These are phyloP conservation scores for Serendipita vermifera DNA, from an alignment of 768 basidiomycete genomes.

Conservation along the genomic window DNA sequence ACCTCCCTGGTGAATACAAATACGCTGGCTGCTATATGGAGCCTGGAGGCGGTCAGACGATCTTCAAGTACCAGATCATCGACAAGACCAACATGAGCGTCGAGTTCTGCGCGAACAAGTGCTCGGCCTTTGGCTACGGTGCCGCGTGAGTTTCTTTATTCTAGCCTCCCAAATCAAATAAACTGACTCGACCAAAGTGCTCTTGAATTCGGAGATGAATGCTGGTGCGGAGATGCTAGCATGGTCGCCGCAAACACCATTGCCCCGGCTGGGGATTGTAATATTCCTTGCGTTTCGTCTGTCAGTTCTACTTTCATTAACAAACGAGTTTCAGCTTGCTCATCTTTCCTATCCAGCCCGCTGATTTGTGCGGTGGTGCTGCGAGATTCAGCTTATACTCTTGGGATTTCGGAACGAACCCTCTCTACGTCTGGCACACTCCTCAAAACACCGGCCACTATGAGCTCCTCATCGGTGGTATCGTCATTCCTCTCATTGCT, in stretches of 20 bases:
- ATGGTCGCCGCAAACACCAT: conserved; percentile 32
- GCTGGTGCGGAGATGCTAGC: conserved; percentile 60
- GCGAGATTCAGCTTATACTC: conserved; percentile 30
- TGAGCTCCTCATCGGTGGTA: conserved; percentile 41
- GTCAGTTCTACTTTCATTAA: too few species aligned
- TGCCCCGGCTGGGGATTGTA: conserved; percentile 28
- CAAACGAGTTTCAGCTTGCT: too few species aligned
- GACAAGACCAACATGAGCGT: conserved; percentile 52
- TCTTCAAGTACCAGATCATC: conserved; percentile 50
- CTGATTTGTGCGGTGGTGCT: conserved; percentile 39
- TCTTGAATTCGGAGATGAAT: conserved; percentile 32
- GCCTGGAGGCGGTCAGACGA: conserved; percentile 25
- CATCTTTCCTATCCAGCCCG: neutral
- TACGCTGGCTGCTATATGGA: conserved; percentile 60
- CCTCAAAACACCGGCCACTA: conserved; percentile 55
- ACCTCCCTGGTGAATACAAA: conserved; percentile 48
- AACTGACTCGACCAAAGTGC: too few species aligned
- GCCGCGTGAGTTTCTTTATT: conserved; percentile 57
- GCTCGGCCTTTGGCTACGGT: conserved; percentile 56
- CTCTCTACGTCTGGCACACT: conserved; percentile 44
- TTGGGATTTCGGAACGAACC: conserved; percentile 13
- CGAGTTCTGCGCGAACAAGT: conserved; percentile 50
- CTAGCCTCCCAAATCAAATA: too few species aligned
- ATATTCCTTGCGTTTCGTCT: conserved; percentile 51
- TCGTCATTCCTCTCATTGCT: conserved; percentile 59